Evolutionary conservation across 495 filamentous ascomycete species (phyloP).

Genomic region (Neurospora sp.): DNA sequence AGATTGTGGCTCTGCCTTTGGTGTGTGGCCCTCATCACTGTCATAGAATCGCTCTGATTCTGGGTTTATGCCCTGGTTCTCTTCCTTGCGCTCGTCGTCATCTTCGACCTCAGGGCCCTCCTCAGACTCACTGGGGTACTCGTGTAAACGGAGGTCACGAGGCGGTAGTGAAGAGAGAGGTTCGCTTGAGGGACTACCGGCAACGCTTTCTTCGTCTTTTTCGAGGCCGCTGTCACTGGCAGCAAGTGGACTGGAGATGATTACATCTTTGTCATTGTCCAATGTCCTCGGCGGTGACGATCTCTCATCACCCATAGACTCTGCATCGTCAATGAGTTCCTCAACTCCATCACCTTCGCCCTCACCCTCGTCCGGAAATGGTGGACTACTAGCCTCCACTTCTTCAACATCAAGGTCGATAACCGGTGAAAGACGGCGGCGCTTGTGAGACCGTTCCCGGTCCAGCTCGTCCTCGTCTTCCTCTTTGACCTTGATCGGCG

Average conservation of each 20-base stretch:
- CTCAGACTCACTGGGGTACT: neutral
- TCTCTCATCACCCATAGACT: constrained; percentile 7
- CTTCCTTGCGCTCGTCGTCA: neutral
- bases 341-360: constrained; percentile 1
- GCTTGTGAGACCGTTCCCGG: constrained; percentile 15
- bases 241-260: neutral
- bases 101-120: neutral
- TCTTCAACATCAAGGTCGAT: constrained; percentile 6
- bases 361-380: neutral
- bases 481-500: constrained; percentile 5
- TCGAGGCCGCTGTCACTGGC: neutral
- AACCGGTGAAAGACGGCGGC: constrained; percentile 15
- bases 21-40: neutral
- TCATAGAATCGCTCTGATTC: neutral
- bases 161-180: neutral
- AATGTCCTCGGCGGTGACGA: neutral
- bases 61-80: neutral
- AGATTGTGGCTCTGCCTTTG: neutral
- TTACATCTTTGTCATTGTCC: neutral
- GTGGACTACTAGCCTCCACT: constrained; percentile 4
- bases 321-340: constrained; percentile 17
- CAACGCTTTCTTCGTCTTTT: neutral
- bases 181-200: neutral
- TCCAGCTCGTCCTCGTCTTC: constrained; percentile 1
- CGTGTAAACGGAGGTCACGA: neutral